These are phyloP conservation scores for Diplodia corticola DNA, from an alignment of 2,329 filamentous ascomycete genomes.

Conservation along the genomic window DNA sequence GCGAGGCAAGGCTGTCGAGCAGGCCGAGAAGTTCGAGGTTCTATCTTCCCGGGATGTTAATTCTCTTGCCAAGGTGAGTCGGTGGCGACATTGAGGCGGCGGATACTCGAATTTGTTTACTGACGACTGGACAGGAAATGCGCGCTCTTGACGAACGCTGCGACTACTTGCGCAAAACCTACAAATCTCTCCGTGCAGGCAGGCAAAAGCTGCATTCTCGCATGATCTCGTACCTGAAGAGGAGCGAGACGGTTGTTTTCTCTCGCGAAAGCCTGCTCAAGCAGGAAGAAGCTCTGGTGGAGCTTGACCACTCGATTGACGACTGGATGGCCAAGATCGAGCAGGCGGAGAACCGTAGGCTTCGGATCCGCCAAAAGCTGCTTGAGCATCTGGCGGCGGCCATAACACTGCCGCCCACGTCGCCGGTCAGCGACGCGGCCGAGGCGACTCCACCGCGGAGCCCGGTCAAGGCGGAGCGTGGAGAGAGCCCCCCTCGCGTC, in stretches of 20 bases:
- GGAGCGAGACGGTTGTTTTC: slow-evolving; percentile 68
- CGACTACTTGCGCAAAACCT: slow-evolving; percentile 75
- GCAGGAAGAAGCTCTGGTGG: slow-evolving; percentile 76
- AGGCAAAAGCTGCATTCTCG: slow-evolving; percentile 74
- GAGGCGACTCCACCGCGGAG: slow-evolving; percentile 42
- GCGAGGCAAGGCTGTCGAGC: slow-evolving; percentile 41
- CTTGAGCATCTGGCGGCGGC: slow-evolving; percentile 79
- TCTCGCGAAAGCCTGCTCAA: slow-evolving; percentile 73
- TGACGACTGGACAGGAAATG: slow-evolving; percentile 55
- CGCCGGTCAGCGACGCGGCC: slow-evolving; percentile 31
- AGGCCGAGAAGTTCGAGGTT: slow-evolving; percentile 44
- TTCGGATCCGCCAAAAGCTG: slow-evolving; percentile 74
- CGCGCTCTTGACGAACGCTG: slow-evolving; percentile 74
- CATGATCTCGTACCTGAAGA: slow-evolving; percentile 75
- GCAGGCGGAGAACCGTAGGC: slow-evolving; percentile 73
- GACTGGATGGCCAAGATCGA: slow-evolving; percentile 82
- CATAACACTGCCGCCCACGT: slow-evolving; percentile 25
- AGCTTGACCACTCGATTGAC: slow-evolving; percentile 75
- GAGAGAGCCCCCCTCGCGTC: slow-evolving; percentile 36
- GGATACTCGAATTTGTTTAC: slow-evolving; percentile 32
- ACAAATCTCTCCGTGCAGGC: slow-evolving; percentile 71
- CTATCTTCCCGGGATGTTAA: slow-evolving; percentile 42
- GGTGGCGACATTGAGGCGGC: slow-evolving; percentile 44
- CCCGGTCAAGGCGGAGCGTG: slow-evolving; percentile 39
- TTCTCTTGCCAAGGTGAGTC: slow-evolving; percentile 55